These are phyloP conservation scores for Luffa aegyptiaca DNA, from an alignment of 306 rosid species.

Conservation along the genomic window DNA sequence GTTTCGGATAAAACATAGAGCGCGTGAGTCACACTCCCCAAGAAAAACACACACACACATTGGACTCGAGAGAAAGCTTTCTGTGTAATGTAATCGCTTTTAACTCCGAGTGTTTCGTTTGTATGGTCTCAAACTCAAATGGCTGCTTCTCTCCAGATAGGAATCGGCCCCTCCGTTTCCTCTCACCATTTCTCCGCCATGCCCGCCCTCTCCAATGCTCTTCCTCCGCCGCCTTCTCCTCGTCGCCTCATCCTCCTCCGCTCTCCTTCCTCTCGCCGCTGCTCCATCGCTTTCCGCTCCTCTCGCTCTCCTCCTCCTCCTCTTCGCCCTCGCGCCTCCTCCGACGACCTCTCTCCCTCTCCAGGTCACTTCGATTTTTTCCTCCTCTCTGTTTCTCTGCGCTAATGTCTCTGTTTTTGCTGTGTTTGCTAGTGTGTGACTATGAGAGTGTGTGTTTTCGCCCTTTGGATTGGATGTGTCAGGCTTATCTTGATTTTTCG, in stretches of 20 bases:
- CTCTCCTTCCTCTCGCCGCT: conserved; percentile 23
- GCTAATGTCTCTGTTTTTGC: neutral
- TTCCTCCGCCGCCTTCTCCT: conserved; percentile 31
- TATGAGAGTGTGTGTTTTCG: neutral
- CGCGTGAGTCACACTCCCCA: neutral
- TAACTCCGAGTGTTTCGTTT: conserved; percentile 14
- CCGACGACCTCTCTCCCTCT: conserved; percentile 23
- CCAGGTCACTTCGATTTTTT: conserved; percentile 29
- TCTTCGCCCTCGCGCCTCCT: conserved; percentile 43
- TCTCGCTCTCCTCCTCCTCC: conserved; percentile 15
- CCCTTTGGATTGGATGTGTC: neutral
- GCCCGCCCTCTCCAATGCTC: conserved; percentile 15
- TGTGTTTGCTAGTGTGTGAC: neutral
- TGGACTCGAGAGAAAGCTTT: neutral
- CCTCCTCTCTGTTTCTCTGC: conserved; percentile 2
- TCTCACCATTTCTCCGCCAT: conserved; percentile 51
- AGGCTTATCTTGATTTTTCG: neutral
- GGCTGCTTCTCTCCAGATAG: conserved; percentile 48
- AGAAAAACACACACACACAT: neutral
- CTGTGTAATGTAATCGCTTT: neutral
- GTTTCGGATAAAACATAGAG: neutral
- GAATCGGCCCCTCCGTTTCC: conserved; percentile 40
- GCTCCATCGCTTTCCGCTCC: conserved; percentile 22
- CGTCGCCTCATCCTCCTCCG: conserved; percentile 25
- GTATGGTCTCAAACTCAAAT: conserved; percentile 65